Evolutionary conservation across 2,329 filamentous ascomycete species (phyloP).

Genomic region (Fusarium domesticum): DNA sequence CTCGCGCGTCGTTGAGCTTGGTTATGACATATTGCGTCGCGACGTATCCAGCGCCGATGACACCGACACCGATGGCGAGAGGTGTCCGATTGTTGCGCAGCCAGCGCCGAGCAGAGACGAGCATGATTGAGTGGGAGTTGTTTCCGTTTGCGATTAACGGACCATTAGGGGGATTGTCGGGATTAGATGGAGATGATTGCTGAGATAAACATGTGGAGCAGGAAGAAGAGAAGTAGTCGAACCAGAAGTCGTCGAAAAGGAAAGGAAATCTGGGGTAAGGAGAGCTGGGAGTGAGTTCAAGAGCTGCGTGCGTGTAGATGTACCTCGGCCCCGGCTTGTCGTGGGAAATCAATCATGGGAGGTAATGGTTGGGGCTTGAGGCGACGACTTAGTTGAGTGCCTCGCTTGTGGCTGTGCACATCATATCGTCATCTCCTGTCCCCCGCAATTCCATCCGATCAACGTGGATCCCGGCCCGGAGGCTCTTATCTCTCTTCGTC

Average conservation of each 20-base stretch:
- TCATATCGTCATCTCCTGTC: too few relatives aligned
- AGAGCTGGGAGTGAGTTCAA: background rate
- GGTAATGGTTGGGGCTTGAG: too few relatives aligned
- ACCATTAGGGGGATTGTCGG: slow-evolving; percentile 9
- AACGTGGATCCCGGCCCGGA: too few relatives aligned
- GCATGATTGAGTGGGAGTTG: slow-evolving; percentile 42
- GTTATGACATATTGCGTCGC: slow-evolving; percentile 88
- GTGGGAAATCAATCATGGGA: slow-evolving; percentile 4
- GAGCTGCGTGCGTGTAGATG: background rate
- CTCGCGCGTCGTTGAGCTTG: slow-evolving; percentile 88
- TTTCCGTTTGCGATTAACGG: slow-evolving; percentile 18
- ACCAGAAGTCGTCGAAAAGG: too few relatives aligned
- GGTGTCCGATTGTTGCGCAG: slow-evolving; percentile 86
- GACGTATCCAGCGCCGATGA: slow-evolving; percentile 86
- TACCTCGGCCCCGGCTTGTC: slow-evolving; percentile 10
- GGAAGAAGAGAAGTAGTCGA: too few relatives aligned
- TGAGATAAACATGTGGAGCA: too few relatives aligned
- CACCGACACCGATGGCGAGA: slow-evolving; percentile 81
- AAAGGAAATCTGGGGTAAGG: too few relatives aligned
- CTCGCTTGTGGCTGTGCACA: too few relatives aligned
- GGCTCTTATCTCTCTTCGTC: too few relatives aligned
- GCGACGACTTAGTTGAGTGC: too few relatives aligned
- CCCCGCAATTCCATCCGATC: too few relatives aligned
- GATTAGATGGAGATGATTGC: background rate
- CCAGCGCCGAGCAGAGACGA: slow-evolving; percentile 80